Base-by-base conservation (phyloP, 2,329 filamentous ascomycete genomes). In the Niveomyces coronatus region DNA sequence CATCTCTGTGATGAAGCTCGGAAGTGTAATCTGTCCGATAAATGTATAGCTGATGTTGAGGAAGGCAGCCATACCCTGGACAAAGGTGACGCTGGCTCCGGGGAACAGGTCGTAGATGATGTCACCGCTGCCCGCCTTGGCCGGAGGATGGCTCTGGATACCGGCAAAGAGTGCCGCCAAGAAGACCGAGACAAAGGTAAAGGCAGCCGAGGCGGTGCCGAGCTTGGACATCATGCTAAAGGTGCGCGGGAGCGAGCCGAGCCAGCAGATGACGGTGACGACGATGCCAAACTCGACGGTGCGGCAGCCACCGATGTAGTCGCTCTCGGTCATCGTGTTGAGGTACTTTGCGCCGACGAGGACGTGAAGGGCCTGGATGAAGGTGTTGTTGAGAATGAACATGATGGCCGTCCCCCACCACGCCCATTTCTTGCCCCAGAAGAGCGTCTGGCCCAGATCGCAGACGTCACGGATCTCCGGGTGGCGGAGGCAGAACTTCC, bases 41-140 rank as follows among this genome's bases (percentile, higher is more conserved):
- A 95, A 94, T 0, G 88, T 94, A 57, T 94, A 95, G 61, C 80
- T 85, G 54, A 95, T 95, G 61, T 95, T 95, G 57, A 95, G 71
- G 61, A 94, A 94, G 0, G 88, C 88, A 37, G 79, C 86, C 70
- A 94, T 80, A 16, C 80, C 87, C 3, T 71, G 66, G 4, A 94
- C 84, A 49, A 93, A 94, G 0, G 82, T 83, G 0, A 85, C 93
- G 14, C 79, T 75, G 3, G 67, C 58, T 3, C 77, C 60, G 0
- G 87, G 83, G 15, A 88, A 55, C 0, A 76, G 76, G 0, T 78
- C 76, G 5, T 91, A 79, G 7, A 74, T 68, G 0, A 82, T 80
- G 5, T 76, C 69, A 1, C 85, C 85, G 57, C 57, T 14, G 58
- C 47, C 11, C 8, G 26, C 27, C 15, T 47, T 47, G 15, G 64